Percentiles rank a stretch among this genome's conserved stretches.
phyloP scores from a whole-genome alignment of 129 eudicot genomes.

The Heracleum sosnowskyi region DNA sequence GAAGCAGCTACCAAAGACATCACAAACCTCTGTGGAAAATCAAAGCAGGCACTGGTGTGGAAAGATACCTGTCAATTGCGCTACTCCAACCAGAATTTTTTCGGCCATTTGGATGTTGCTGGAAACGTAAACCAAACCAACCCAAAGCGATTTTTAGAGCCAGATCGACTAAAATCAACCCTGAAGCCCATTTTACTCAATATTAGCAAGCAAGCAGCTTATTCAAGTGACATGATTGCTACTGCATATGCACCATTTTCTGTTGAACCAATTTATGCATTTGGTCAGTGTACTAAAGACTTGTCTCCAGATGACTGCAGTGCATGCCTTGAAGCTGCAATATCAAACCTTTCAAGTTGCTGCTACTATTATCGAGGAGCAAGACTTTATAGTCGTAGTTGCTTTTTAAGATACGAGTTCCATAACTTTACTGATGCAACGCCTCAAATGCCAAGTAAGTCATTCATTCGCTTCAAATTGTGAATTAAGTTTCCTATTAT shows the following conservation, averaged over 20 bases:
- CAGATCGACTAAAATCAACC: background rate
- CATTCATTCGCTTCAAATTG: background rate
- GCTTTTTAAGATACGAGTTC: slow-evolving; percentile 16
- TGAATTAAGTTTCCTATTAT: background rate
- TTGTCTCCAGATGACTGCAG: slow-evolving; percentile 10
- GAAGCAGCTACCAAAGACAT: background rate
- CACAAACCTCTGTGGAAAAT: background rate
- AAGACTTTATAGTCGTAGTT: slow-evolving; percentile 17
- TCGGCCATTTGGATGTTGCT: background rate
- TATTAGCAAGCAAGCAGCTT: slow-evolving; percentile 9
- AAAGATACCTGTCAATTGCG: background rate
- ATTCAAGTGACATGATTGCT: slow-evolving; percentile 6
- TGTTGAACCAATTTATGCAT: background rate
- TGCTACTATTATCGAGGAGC: slow-evolving; percentile 8
- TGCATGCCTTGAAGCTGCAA: slow-evolving; percentile 10
- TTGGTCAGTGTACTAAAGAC: slow-evolving; percentile 22
- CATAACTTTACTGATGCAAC: background rate
- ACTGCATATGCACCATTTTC: background rate
- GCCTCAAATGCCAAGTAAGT: background rate
- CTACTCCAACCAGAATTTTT: background rate
- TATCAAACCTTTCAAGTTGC: slow-evolving; percentile 9
- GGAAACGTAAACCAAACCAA: background rate
- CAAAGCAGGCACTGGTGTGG: background rate
- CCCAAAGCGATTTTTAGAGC: background rate
- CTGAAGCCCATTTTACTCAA: background rate